Conservation (phyloP, 2,329 filamentous ascomycete genomes). For the Trichothecium roseum region DNA sequence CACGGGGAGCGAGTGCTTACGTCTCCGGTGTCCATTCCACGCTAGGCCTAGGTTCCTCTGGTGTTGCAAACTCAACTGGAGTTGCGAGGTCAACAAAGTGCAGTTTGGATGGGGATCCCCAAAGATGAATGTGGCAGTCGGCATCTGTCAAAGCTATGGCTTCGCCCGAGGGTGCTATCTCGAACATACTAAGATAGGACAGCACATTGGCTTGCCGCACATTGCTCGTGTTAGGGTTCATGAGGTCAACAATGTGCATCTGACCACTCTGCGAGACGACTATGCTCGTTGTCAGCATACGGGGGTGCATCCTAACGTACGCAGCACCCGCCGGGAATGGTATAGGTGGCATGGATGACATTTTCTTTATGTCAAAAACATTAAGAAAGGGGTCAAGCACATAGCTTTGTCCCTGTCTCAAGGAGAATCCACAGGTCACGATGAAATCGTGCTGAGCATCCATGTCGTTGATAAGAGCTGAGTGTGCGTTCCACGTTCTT, state of each 20-base stretch:
- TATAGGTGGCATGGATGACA: conserved; percentile 79
- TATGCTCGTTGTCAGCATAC: conserved; percentile 89
- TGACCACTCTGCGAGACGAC: conserved; percentile 87
- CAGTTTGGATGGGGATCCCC: conserved; percentile 78
- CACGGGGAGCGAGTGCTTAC: conserved; percentile 28
- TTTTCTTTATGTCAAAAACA: conserved; percentile 88
- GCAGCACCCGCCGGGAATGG: conserved; percentile 88
- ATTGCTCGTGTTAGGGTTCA: conserved; percentile 83
- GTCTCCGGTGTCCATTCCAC: conserved; percentile 64
- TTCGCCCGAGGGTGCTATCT: conserved; percentile 81
- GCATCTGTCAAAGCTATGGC: conserved; percentile 72
- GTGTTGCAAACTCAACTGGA: conserved; percentile 67
- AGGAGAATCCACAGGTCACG: conserved; percentile 87
- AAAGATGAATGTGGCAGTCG: conserved; percentile 71
- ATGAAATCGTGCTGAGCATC: conserved; percentile 92
- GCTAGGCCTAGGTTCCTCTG: conserved; percentile 42
- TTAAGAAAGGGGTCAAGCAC: conserved; percentile 91
- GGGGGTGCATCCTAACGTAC: conserved; percentile 92
- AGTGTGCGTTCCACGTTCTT: conserved; percentile 85
- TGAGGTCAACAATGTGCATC: conserved; percentile 90
- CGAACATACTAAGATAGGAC: conserved; percentile 66
- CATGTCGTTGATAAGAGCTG: conserved; percentile 87
- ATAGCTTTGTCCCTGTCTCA: conserved; percentile 60
- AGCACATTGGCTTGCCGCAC: conserved; percentile 74
- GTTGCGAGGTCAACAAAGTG: conserved; percentile 77